Percentiles rank a stretch among this genome's conserved stretches.
Conservation (phyloP, 306 rosid species). For the Abrus precatorius region DNA sequence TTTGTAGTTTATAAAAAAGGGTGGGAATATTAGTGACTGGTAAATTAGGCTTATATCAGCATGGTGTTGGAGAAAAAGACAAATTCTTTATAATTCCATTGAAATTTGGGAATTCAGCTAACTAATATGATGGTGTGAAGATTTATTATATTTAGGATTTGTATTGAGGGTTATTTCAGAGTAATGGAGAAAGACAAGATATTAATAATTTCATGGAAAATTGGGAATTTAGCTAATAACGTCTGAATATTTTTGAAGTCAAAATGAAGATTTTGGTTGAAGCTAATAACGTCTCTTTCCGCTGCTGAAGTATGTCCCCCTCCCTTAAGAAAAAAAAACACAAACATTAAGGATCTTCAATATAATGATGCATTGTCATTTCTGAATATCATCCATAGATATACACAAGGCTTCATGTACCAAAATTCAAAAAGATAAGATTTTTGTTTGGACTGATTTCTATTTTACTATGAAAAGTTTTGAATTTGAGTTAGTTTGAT, state of each 20-base stretch:
- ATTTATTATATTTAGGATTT: constrained; percentile 6
- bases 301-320: background rate
- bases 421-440: background rate
- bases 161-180: background rate
- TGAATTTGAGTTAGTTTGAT: background rate
- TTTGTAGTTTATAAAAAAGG: background rate
- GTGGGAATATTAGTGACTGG: background rate
- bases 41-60: background rate
- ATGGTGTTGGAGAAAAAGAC: too few species aligned
- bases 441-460: background rate
- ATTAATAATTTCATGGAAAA: background rate
- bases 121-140: background rate
- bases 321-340: background rate
- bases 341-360: constrained; percentile 2
- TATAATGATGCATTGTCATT: constrained; percentile 10
- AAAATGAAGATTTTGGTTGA: background rate
- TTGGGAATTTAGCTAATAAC: background rate
- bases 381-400: background rate
- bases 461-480: background rate
- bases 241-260: constrained; percentile 2
- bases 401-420: background rate
- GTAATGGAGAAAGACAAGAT: background rate
- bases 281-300: background rate
- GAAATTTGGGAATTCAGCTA: too few species aligned
- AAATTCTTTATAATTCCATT: too few species aligned